These are phyloP conservation scores for Talaromyces marneffei DNA, from an alignment of 2,329 filamentous ascomycete species.

Conservation along the genomic window DNA sequence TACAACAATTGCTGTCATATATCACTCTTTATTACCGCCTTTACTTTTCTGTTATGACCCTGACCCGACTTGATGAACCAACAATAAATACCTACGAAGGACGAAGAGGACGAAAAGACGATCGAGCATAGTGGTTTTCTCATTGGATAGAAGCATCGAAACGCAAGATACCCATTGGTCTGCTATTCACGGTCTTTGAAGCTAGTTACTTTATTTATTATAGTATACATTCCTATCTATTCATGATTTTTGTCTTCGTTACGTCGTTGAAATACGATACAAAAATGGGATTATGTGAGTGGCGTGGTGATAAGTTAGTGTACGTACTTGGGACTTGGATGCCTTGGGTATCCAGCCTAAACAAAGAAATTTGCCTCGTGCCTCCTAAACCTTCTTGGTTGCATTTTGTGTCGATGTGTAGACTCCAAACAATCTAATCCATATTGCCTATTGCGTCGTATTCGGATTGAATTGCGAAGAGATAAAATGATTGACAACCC, in stretches of 20 bases:
- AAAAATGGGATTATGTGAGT: not conserved
- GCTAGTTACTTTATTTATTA: not conserved
- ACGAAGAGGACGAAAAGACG: not conserved
- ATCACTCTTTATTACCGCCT: not conserved
- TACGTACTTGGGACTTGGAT: not conserved
- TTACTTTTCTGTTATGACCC: not conserved
- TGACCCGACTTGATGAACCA: not conserved
- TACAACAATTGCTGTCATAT: not conserved
- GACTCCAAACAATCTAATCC: too few species aligned
- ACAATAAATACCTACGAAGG: not conserved
- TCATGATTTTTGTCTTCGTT: too few species aligned
- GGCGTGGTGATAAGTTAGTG: not conserved
- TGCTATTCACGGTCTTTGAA: conserved; percentile 7
- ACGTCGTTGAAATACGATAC: too few species aligned
- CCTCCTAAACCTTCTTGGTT: too few species aligned
- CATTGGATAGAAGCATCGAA: conserved; percentile 15
- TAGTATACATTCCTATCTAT: not conserved
- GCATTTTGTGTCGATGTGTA: too few species aligned
- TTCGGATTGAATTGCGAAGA: not conserved
- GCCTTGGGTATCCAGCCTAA: not conserved
- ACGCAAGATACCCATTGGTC: conserved; percentile 17
- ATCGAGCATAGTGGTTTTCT: conserved; percentile 5
- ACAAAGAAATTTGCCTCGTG: not conserved
- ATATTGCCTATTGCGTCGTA: not conserved
- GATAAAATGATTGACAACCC: not conserved